A percentile compares a stretch with the other conserved stretches of the same genome.
phyloP scores from a whole-genome alignment of 257 asterid species.

The Mentha longifolia region DNA sequence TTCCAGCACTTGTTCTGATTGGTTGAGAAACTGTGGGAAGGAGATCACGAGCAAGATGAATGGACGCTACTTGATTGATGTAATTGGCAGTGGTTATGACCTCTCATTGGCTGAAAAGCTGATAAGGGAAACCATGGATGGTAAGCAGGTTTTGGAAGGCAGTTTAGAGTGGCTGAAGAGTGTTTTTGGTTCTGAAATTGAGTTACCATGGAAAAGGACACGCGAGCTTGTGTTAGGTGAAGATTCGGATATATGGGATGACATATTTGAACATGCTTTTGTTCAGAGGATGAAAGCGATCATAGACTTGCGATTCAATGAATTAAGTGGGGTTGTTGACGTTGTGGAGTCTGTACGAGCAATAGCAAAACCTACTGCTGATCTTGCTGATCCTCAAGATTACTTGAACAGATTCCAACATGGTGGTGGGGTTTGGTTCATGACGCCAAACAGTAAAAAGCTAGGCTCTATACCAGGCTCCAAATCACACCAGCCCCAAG shows the following conservation, averaged over 20 bases:
- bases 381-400: slow-evolving; percentile 58
- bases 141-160: slow-evolving; percentile 89
- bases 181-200: slow-evolving; percentile 97
- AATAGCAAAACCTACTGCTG: slow-evolving; percentile 54
- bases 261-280: slow-evolving; percentile 92
- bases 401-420: slow-evolving; percentile 55
- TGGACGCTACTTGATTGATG: slow-evolving; percentile 84
- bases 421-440: slow-evolving; percentile 95
- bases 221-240: slow-evolving; percentile 95
- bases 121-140: slow-evolving; percentile 91
- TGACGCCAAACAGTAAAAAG: slow-evolving; percentile 68
- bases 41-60: slow-evolving; percentile 76
- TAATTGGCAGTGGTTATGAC: slow-evolving; percentile 78
- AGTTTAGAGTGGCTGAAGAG: slow-evolving; percentile 98
- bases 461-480: slow-evolving; percentile 48
- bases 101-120: slow-evolving; percentile 89
- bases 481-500: slow-evolving; percentile 65
- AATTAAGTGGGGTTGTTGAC: slow-evolving; percentile 62
- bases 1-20: slow-evolving; percentile 84
- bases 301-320: slow-evolving; percentile 71
- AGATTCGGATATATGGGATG: slow-evolving; percentile 97
- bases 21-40: slow-evolving; percentile 93
- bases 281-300: slow-evolving; percentile 90
- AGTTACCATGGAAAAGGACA: slow-evolving; percentile 94
- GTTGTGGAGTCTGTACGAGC: slow-evolving; percentile 70